Evolutionary conservation across 768 basidiomycete genomes (phyloP).

Genomic region (Podaxis sp.): DNA sequence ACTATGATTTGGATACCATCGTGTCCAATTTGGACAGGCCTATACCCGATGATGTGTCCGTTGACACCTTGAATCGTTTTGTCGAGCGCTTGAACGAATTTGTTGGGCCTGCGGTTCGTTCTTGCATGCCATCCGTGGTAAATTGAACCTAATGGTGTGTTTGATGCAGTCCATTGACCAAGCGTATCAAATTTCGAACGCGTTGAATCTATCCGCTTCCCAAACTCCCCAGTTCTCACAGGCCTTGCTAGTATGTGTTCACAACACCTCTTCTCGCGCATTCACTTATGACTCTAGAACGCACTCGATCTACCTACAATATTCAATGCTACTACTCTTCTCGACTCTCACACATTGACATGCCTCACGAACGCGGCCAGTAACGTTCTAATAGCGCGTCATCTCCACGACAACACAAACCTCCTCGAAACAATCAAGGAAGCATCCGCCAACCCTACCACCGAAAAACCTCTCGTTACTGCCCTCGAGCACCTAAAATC

Average conservation of each 20-base stretch:
- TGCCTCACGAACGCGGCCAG: constrained; percentile 64
- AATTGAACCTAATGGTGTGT: neutral
- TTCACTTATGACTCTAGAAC: constrained; percentile 37
- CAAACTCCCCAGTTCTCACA: constrained; percentile 63
- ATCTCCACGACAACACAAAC: constrained; percentile 40
- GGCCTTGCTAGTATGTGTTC: constrained; percentile 37
- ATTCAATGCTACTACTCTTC: constrained; percentile 50
- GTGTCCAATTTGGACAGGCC: constrained; percentile 55
- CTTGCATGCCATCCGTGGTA: neutral
- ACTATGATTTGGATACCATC: constrained; percentile 59
- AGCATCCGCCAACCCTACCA: constrained; percentile 35
- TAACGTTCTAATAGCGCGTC: constrained; percentile 62
- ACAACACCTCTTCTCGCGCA: neutral
- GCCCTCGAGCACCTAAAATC: constrained; percentile 46
- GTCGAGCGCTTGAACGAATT: constrained; percentile 54
- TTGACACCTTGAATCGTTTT: constrained; percentile 53
- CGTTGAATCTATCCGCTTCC: constrained; percentile 64
- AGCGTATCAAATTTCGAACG: constrained; percentile 58
- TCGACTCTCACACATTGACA: constrained; percentile 52
- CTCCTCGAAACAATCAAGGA: constrained; percentile 43
- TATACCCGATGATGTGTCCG: constrained; percentile 53
- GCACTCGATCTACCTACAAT: constrained; percentile 53
- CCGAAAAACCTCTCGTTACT: constrained; percentile 32
- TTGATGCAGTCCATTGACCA: constrained; percentile 47
- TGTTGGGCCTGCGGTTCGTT: constrained; percentile 56